Evolutionary conservation across 2,329 filamentous ascomycete species (phyloP), one percentile per base, ranked within the genome.

Genomic region (Colletotrichum tanaceti): DNA sequence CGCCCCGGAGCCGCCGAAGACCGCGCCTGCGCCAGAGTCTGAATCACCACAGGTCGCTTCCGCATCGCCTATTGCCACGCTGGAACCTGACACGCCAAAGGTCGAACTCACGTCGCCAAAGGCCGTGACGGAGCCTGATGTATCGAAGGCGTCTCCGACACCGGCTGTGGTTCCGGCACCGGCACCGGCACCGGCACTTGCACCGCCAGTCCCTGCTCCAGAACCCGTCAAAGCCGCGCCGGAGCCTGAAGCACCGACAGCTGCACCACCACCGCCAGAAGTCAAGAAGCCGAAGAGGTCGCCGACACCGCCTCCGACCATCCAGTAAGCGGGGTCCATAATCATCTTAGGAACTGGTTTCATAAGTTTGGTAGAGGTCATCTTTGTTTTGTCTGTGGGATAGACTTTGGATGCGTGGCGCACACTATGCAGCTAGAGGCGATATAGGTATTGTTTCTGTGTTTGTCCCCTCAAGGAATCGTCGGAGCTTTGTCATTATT

Each of bases 271-370:
- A 3, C 57, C 44, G 6, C 57, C 57, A 9, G 57, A 49, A 11
- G 22, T 20, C 18, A 53, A 53, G 18, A 68, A n/a, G 20, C 60
- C 53, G 54, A 68, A 65, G 20, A 54, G 39, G 16, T 35, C 49
- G 28, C 65, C 65, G n/a, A 59, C 62, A 13, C 65, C 65, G 13
- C 65, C 65, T 18, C 65, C 65, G 13, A 65, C 61, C 3, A 68
- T 68, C 13, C 65, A 68, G 35, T 68, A 20, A 47, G 14, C 24
- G 4, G 20, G 32, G 10, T 6, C 4, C 18, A 39, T 2, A 7
- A 5, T 1, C 6, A 18, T 18, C n/a, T 44, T 18, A 5, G 3
- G 20, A 22, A 4, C 1, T 14, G 20, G 2, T 7, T 2, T 6
- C 18, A 2, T 24, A 5, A 35, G n/a, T 35, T 65, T 53, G 22